These are phyloP conservation scores for Hymenoscyphus linearis DNA, from an alignment of 2,329 filamentous ascomycete species.

Conservation along the genomic window DNA sequence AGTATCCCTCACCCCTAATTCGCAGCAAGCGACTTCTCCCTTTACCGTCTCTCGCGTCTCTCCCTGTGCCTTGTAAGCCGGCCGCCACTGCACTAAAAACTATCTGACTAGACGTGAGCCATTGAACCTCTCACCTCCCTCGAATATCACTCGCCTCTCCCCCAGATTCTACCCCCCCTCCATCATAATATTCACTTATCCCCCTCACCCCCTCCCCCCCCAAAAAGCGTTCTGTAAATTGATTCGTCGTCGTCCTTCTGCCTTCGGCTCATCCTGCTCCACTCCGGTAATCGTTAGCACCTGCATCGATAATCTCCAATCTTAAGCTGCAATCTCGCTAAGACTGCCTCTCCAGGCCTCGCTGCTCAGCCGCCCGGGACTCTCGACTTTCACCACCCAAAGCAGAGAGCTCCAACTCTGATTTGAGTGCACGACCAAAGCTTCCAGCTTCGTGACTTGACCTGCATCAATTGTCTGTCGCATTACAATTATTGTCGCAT, in stretches of 20 bases:
- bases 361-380: constrained; percentile 14
- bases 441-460: constrained; percentile 10
- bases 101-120: background rate
- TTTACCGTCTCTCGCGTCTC: background rate
- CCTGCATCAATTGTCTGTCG: constrained; percentile 23
- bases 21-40: background rate
- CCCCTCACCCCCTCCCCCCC: too few species aligned
- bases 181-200: too few species aligned
- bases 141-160: background rate
- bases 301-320: constrained; percentile 4
- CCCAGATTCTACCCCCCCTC: too few species aligned
- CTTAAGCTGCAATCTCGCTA: constrained; percentile 14
- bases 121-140: background rate
- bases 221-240: too few species aligned
- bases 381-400: constrained; percentile 11
- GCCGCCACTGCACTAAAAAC: background rate
- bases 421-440: constrained; percentile 14
- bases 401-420: constrained; percentile 8
- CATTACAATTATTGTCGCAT: constrained; percentile 1
- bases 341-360: constrained; percentile 4
- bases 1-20: constrained; percentile 6
- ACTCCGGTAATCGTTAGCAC: background rate
- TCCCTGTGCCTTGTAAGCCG: background rate
- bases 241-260: background rate
- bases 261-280: background rate